Conservation (phyloP, 2,329 filamentous ascomycete species). For the Talaromyces amestolkiae region DNA sequence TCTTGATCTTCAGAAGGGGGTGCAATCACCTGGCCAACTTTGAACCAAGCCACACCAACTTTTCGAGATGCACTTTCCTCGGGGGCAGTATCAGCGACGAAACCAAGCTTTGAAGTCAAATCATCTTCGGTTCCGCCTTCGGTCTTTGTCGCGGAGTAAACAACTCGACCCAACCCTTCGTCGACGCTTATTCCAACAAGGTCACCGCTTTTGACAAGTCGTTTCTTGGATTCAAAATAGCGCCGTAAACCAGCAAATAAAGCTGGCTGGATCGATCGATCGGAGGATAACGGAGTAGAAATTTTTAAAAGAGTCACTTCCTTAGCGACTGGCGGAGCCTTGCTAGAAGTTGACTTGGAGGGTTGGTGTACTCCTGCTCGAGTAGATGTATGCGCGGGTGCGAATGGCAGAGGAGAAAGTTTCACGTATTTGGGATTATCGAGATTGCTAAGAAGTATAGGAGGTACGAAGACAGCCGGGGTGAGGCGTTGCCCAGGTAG, state of each 20-base stretch:
- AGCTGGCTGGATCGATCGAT: constrained; percentile 78
- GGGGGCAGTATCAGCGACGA: constrained; percentile 29
- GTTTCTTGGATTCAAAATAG: constrained; percentile 78
- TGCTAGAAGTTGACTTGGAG: constrained; percentile 43
- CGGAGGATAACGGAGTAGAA: constrained; percentile 82
- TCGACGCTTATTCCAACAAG: constrained; percentile 87
- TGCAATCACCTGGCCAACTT: constrained; percentile 69
- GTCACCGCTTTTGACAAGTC: constrained; percentile 83
- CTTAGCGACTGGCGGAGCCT: constrained; percentile 60
- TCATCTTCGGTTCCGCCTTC: constrained; percentile 72
- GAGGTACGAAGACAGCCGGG: constrained; percentile 74
- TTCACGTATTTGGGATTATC: constrained; percentile 75
- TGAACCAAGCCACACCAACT: constrained; percentile 81
- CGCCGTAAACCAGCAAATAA: constrained; percentile 83
- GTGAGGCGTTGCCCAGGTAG: constrained; percentile 47
- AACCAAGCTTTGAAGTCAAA: constrained; percentile 45
- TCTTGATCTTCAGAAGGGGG: constrained; percentile 50
- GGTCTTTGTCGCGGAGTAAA: constrained; percentile 66
- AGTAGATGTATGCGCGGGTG: constrained; percentile 53
- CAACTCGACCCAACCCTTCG: constrained; percentile 73
- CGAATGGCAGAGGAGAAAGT: constrained; percentile 59
- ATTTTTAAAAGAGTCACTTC: constrained; percentile 89
- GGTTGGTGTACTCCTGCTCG: constrained; percentile 54
- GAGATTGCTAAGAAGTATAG: constrained; percentile 81
- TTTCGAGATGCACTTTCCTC: constrained; percentile 45